Evolutionary conservation across 768 basidiomycete species (phyloP).

Genomic region (Pleurotus djamor): DNA sequence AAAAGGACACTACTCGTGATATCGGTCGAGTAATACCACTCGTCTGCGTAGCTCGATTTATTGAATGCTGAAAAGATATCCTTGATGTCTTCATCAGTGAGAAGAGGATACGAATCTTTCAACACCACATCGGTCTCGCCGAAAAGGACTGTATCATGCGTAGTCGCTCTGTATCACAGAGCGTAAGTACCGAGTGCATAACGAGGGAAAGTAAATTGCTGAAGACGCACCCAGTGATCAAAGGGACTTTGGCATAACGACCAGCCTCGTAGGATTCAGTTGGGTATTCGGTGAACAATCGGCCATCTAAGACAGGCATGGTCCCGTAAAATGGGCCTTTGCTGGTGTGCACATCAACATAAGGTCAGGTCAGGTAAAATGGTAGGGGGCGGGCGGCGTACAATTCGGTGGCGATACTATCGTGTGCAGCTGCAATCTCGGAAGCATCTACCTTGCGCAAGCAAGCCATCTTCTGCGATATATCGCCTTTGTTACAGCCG

Average conservation of each 20-base stretch:
- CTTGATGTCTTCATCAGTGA: background rate
- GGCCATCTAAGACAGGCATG: conserved; percentile 51
- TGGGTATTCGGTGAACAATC: conserved; percentile 46
- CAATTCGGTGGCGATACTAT: conserved; percentile 34
- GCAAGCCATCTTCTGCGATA: conserved; percentile 35
- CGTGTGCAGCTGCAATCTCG: conserved; percentile 50
- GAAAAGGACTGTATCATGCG: background rate
- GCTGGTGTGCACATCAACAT: background rate
- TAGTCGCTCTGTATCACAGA: conserved; percentile 13
- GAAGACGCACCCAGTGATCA: conserved; percentile 53
- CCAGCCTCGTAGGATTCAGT: conserved; percentile 41
- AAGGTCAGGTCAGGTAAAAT: background rate
- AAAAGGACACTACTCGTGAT: background rate
- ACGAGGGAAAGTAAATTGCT: background rate
- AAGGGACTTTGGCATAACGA: conserved; percentile 44
- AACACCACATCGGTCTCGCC: background rate
- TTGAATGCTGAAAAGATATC: background rate
- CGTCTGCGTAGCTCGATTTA: background rate
- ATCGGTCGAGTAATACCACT: background rate
- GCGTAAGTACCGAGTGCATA: conserved; percentile 33
- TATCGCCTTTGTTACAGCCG: conserved; percentile 43
- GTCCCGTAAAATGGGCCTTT: conserved; percentile 37
- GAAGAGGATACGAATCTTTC: background rate
- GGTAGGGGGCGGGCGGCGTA: conserved; percentile 25
- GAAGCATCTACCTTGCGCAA: conserved; percentile 49